Percentiles rank a stretch among this genome's conserved stretches.
Conservation (phyloP, 768 basidiomycete genomes). For the Rhizopogon sp. region DNA sequence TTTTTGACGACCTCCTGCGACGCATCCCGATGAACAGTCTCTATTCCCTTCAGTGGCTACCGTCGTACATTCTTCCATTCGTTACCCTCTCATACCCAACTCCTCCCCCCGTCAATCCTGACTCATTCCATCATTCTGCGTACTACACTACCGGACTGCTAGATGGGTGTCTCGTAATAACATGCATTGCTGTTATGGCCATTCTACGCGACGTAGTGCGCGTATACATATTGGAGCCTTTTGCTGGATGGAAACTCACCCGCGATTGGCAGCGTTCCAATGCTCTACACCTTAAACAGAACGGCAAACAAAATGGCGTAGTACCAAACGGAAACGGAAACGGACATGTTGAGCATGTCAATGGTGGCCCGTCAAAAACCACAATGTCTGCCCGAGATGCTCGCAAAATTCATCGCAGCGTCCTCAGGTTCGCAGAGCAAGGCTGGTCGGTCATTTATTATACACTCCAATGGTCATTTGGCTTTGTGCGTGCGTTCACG, state of each 20-base stretch:
- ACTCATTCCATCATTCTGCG: constrained; percentile 65
- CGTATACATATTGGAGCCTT: constrained; percentile 70
- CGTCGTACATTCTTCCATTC: constrained; percentile 59
- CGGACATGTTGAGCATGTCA: constrained; percentile 21
- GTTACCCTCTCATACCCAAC: constrained; percentile 70
- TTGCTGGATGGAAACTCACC: constrained; percentile 72
- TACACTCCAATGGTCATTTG: constrained; percentile 66
- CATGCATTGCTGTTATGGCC: constrained; percentile 87
- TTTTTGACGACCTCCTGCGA: constrained; percentile 27
- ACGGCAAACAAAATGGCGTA: constrained; percentile 25
- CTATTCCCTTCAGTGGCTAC: constrained; percentile 37
- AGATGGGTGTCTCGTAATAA: constrained; percentile 76
- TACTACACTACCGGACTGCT: constrained; percentile 72
- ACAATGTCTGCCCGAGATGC: constrained; percentile 39
- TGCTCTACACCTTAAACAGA: constrained; percentile 11
- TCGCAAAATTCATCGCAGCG: constrained; percentile 61
- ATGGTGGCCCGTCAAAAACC: constrained; percentile 6
- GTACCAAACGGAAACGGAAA: constrained; percentile 23
- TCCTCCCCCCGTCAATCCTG: constrained; percentile 47
- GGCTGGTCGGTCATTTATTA: constrained; percentile 89
- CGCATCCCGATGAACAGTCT: constrained; percentile 32
- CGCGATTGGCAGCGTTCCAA: constrained; percentile 37
- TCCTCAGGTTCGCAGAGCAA: constrained; percentile 91
- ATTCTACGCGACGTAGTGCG: constrained; percentile 75
- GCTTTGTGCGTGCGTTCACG: constrained; percentile 60